Conservation (phyloP, 768 basidiomycete species). For the Leccinellum rugosiceps region DNA sequence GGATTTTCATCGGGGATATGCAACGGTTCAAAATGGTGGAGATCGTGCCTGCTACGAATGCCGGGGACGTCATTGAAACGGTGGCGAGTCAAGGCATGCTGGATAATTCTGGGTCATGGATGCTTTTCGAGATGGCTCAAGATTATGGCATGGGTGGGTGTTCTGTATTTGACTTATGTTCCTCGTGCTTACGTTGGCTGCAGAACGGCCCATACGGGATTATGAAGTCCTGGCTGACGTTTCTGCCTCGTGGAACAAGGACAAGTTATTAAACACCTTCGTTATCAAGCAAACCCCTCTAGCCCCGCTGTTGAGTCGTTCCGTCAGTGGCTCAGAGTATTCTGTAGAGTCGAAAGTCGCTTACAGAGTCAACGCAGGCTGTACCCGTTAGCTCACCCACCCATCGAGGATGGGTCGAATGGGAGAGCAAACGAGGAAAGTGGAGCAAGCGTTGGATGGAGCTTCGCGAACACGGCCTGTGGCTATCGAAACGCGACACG, state of each 20-base stretch:
- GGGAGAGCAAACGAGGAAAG: conserved; percentile 88
- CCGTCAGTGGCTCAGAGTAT: conserved; percentile 40
- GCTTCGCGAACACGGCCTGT: conserved; percentile 81
- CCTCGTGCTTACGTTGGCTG: conserved; percentile 7
- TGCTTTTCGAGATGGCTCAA: conserved; percentile 86
- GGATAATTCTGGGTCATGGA: conserved; percentile 71
- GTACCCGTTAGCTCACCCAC: conserved; percentile 45
- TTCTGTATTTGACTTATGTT: background rate
- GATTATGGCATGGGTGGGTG: conserved; percentile 88
- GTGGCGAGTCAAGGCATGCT: conserved; percentile 67
- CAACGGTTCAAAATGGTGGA: conserved; percentile 76
- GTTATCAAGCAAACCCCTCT: conserved; percentile 73
- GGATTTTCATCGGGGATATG: conserved; percentile 74
- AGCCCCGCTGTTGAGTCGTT: conserved; percentile 54
- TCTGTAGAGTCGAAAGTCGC: conserved; percentile 36
- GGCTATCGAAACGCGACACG: conserved; percentile 85
- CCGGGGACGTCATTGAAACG: conserved; percentile 67
- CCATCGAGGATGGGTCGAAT: conserved; percentile 71
- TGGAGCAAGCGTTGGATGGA: conserved; percentile 94
- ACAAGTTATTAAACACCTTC: conserved; percentile 76
- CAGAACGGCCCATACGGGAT: conserved; percentile 87
- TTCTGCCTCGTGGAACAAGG: conserved; percentile 84
- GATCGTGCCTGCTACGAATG: conserved; percentile 61
- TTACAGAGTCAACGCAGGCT: conserved; percentile 42
- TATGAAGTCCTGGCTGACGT: conserved; percentile 83